Base-by-base conservation (phyloP, 2,329 filamentous ascomycete species). In the Xylaria sp. region DNA sequence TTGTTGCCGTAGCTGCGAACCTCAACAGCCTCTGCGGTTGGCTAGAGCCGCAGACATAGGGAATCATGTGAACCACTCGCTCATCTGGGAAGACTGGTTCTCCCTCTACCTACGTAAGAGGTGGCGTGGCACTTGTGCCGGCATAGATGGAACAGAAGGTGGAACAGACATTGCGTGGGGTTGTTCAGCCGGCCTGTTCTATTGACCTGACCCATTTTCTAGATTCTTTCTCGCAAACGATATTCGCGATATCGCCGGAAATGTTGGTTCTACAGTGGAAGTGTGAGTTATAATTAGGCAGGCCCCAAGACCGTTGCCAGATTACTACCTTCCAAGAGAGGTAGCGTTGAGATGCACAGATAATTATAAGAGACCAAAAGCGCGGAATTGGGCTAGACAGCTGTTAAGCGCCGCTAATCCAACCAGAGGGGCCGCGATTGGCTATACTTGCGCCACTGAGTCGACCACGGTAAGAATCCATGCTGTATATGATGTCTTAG, bases 301-400 rank as follows among this genome's bases (percentile, higher is more conserved):
- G 23, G 32, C 34, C 43, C 18, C n/a, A 7, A 20, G 20, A 39
- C 18, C 53, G 28, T 58, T 59, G 25, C 30, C 20, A 4, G 18
- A 39, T 53, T 69, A 52, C 60, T 41, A 69, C 67, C 67, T 69
- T 69, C 67, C 59, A 30, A 66, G 63, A 66, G 13, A 48, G 57
- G 63, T 23, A 56, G 56, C 25, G 18, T 32, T 15, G 4, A 64
- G 28, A 1, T n/a, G 50, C 43, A 55, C n/a, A 56, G 34, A 43
- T 20, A 52, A 41, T 39, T 23, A 50, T 50, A 50, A 32, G 23
- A 58, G 32, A 46, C 43, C 8, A 41, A 45, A 64, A 25, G 30
- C 12, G 53, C n/a, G 34, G 43, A 46, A 23, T 9, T 50, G 10
- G 23, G 10, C 28, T 45, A 23, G 50, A n/a, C 43, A 60, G 32